Conservation (phyloP, 1,284 basidiomycete species). For the Gymnopus androsaceus region DNA sequence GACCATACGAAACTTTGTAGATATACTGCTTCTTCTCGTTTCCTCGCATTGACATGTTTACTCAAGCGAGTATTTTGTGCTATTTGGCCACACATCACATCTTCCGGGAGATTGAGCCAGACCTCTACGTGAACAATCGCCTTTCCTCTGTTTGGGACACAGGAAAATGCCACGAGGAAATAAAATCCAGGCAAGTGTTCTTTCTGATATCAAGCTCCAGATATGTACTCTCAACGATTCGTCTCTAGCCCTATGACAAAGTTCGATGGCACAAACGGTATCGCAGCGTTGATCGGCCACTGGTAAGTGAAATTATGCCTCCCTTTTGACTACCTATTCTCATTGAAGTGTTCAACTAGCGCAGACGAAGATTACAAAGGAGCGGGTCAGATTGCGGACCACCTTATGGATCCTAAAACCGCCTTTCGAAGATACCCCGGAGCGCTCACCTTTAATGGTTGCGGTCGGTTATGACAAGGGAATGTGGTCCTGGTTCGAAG, state of each 20-base stretch:
- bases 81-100: slow-evolving; percentile 43
- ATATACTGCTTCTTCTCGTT: background rate
- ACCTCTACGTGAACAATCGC: slow-evolving; percentile 46
- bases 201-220: background rate
- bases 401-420: slow-evolving; percentile 32
- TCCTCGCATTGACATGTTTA: background rate
- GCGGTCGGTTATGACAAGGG: slow-evolving; percentile 27
- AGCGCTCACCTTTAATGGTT: slow-evolving; percentile 30
- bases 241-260: slow-evolving; percentile 23
- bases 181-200: slow-evolving; percentile 29
- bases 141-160: slow-evolving; percentile 44
- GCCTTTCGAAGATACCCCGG: slow-evolving; percentile 30
- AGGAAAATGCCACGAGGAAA: slow-evolving; percentile 34
- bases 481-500: slow-evolving; percentile 32
- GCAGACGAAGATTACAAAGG: slow-evolving; percentile 38
- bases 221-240: background rate
- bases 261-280: slow-evolving; percentile 29
- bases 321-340: background rate
- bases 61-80: slow-evolving; percentile 39
- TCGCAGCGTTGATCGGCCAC: slow-evolving; percentile 20
- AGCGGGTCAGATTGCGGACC: slow-evolving; percentile 35
- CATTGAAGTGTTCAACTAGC: slow-evolving; percentile 20
- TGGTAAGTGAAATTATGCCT: background rate
- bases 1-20: slow-evolving; percentile 37
- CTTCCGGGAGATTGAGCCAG: slow-evolving; percentile 41